These are phyloP conservation scores for Calonectria pteridis DNA, from an alignment of 2,329 filamentous ascomycete species.

Conservation along the genomic window DNA sequence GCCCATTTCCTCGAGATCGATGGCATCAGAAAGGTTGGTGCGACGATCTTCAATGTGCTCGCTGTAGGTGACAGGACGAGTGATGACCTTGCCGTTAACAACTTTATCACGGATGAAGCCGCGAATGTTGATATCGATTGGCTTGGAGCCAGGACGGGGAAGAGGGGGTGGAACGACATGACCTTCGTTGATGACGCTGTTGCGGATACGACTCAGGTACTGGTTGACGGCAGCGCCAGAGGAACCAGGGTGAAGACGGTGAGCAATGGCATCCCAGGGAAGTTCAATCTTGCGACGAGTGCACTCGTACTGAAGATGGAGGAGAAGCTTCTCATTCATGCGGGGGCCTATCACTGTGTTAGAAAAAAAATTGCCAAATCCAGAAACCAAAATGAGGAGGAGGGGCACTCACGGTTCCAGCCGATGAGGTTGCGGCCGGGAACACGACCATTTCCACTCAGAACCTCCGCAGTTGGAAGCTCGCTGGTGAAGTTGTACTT, in stretches of 20 bases:
- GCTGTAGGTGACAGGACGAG: constrained; percentile 47
- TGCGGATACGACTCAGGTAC: constrained; percentile 52
- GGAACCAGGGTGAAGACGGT: constrained; percentile 56
- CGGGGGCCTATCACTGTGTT: constrained; percentile 52
- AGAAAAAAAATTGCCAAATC: constrained; percentile 3
- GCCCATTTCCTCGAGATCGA: neutral
- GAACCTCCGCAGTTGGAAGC: constrained; percentile 43
- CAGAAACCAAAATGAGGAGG: neutral
- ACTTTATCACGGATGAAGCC: constrained; percentile 49
- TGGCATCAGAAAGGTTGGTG: constrained; percentile 46
- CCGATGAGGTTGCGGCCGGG: constrained; percentile 54
- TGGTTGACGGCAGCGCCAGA: constrained; percentile 55
- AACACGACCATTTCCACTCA: constrained; percentile 45
- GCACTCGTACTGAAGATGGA: constrained; percentile 57
- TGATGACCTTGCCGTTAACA: constrained; percentile 40
- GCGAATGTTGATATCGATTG: constrained; percentile 45
- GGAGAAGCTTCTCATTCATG: constrained; percentile 60
- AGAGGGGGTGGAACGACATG: constrained; percentile 55
- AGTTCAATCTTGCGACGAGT: constrained; percentile 47
- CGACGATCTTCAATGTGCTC: constrained; percentile 50
- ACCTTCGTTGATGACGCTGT: constrained; percentile 52
- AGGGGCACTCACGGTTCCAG: constrained; percentile 56
- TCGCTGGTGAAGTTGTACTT: constrained; percentile 39
- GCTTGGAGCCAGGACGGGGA: constrained; percentile 41
- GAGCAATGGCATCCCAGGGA: constrained; percentile 56